A percentile compares a stretch with the other conserved stretches of the same genome.
Conservation (phyloP, 208 protist genomes). For the Acanthamoeba polyphaga region DNA sequence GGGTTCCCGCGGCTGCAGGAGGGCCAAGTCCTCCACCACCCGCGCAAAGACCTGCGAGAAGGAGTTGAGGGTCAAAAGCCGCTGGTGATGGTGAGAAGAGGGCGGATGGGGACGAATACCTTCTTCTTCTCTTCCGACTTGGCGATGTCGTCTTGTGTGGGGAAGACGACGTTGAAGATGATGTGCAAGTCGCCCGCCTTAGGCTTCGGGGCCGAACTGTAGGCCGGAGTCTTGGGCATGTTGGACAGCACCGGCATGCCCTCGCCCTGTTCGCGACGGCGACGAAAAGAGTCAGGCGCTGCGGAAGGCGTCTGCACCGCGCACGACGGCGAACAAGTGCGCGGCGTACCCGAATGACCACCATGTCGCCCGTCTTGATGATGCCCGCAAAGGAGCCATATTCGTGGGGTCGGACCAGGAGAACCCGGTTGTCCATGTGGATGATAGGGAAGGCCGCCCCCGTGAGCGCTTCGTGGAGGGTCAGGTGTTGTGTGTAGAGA, state of each 20-base stretch:
- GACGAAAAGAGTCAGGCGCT: not conserved
- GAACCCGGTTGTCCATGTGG: constrained; percentile 63
- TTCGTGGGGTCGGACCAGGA: constrained; percentile 39
- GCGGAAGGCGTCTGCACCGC: not conserved
- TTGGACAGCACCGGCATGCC: not conserved
- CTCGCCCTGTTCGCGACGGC: not conserved
- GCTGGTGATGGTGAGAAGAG: not conserved
- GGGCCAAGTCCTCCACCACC: constrained; percentile 14
- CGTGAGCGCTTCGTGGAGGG: constrained; percentile 56
- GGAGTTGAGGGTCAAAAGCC: not conserved
- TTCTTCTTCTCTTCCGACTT: constrained; percentile 31
- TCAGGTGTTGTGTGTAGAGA: constrained; percentile 54
- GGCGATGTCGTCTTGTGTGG: constrained; percentile 17
- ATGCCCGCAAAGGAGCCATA: constrained; percentile 14
- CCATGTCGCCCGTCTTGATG: constrained; percentile 51
- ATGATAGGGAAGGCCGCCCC: constrained; percentile 53
- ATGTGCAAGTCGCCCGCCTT: constrained; percentile 37
- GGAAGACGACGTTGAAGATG: constrained; percentile 54
- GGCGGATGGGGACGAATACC: not conserved
- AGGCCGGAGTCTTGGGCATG: not conserved
- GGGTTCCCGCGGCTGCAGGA: constrained; percentile 14
- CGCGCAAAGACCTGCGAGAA: constrained; percentile 31
- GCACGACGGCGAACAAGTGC: too few relatives aligned
- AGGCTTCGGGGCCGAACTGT: not conserved
- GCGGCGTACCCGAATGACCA: constrained; percentile 5